Evolutionary conservation across 1,139 yeast genomes (phyloP).

Genomic region (Debaryomyces udenii): DNA sequence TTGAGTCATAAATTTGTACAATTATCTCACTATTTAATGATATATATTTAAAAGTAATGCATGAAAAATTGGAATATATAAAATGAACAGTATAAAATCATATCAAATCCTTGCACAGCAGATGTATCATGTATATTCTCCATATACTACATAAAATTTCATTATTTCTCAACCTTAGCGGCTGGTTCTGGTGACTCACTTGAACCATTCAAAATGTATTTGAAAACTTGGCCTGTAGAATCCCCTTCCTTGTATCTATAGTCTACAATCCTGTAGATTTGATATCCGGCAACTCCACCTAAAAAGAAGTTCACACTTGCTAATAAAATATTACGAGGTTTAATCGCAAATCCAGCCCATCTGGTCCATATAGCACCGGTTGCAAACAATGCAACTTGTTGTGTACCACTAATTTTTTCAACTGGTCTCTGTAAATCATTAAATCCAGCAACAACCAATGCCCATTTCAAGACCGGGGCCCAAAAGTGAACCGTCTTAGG

Average conservation of each 20-base stretch:
- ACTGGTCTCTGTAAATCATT: slow-evolving; percentile 88
- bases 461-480: slow-evolving; percentile 78
- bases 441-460: slow-evolving; percentile 86
- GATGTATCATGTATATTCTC: no score
- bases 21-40: background rate
- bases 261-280: slow-evolving; percentile 67
- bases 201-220: slow-evolving; percentile 54
- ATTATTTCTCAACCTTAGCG: slow-evolving; percentile 1
- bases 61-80: slow-evolving; percentile 2
- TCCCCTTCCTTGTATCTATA: slow-evolving; percentile 61
- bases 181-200: slow-evolving; percentile 1
- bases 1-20: background rate
- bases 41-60: slow-evolving; percentile 5
- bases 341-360: slow-evolving; percentile 91
- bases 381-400: slow-evolving; percentile 84
- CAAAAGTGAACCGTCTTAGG: slow-evolving; percentile 96
- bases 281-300: slow-evolving; percentile 88
- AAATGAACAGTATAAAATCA: background rate
- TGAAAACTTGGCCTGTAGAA: slow-evolving; percentile 53
- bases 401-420: slow-evolving; percentile 88
- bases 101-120: background rate
- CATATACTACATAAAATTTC: background rate
- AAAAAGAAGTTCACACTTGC: slow-evolving; percentile 95
- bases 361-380: slow-evolving; percentile 98
- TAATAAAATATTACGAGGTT: slow-evolving; percentile 81